Base-by-base conservation (phyloP, 352 stramenopile genomes). In the Elongisporangium undulatum region DNA sequence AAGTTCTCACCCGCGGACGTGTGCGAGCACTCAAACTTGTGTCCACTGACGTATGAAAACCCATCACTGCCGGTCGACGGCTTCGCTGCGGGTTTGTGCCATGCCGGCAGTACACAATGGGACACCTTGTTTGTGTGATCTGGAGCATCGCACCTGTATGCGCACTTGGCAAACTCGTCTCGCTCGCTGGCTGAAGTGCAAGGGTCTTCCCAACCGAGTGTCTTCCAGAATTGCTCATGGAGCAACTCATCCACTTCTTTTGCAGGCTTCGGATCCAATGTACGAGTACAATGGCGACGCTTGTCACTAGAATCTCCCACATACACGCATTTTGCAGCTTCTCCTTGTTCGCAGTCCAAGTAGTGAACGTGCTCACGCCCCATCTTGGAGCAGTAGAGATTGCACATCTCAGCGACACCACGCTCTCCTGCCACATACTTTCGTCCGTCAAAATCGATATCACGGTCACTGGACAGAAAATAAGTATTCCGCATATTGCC, bases 401-500 rank as follows among this genome's bases (percentile, higher is more conserved):
- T 90, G 56, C 82, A 94, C 80, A 92, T 92, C 53, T 94, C 82
- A 3, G 85, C 82, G 3, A 72, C 85, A 10, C 85, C 85, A 7
- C 61, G 55, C 59, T 94, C 85, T 0, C 85, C 82, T 15, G 72
- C 68, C 16, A 69, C 62, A 62, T 92, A 94, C 69, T 92, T 87
- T 50, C 83, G 79, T 49, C 89, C 82, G 5, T 78, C 66, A 19
- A 94, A 59, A 55, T 94, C 81, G 16, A 94, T 82, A 8, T 87
- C 70, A 3, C 74, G 53, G 0, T 68, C 58, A 24, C 90, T 77
- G 1, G 79, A 80, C 3, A 86, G 48, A 50, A 92, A 94, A 53
- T 75, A 79, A 20, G 77, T 92, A 59, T 91, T 89, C 15, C 77
- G 68, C 85, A 92, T 94, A 64, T 94, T 94, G 29, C 82, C 85